A percentile compares a stretch with the other conserved stretches of the same genome.
Evolutionary conservation across 2,329 filamentous ascomycete genomes (phyloP).

Genomic region (Fusarium palustre): DNA sequence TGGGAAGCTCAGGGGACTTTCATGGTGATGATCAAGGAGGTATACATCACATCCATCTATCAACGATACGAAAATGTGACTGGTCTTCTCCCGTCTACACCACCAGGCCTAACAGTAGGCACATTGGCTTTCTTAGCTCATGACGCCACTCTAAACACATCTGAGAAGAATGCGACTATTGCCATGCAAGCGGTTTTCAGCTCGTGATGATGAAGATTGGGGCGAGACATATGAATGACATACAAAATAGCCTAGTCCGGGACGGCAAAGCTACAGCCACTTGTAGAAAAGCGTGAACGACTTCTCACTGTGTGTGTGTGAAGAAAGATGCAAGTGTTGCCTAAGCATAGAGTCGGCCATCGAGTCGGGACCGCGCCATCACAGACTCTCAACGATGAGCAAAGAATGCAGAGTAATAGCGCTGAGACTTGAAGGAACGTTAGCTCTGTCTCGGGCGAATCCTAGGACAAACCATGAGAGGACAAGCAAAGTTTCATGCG

Average conservation of each 20-base stretch:
- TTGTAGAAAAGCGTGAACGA: slow-evolving; percentile 19
- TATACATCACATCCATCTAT: neutral
- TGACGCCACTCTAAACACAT: neutral
- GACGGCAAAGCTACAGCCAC: slow-evolving; percentile 4
- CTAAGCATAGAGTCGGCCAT: slow-evolving; percentile 12
- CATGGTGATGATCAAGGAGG: neutral
- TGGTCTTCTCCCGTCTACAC: neutral
- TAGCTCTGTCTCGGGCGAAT: slow-evolving; percentile 34
- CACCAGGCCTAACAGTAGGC: neutral
- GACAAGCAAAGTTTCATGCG: slow-evolving; percentile 25
- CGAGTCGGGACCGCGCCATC: slow-evolving; percentile 21
- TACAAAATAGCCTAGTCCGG: neutral
- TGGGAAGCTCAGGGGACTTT: neutral
- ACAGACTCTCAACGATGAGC: neutral
- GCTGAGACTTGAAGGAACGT: slow-evolving; percentile 16
- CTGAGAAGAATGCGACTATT: slow-evolving; percentile 19
- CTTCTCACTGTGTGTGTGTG: slow-evolving; percentile 10
- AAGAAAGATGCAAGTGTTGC: neutral
- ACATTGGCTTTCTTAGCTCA: slow-evolving; percentile 11
- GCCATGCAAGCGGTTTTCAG: slow-evolving; percentile 19
- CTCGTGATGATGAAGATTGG: slow-evolving; percentile 25
- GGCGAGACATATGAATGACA: slow-evolving; percentile 22
- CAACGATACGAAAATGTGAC: neutral
- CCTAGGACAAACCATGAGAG: neutral
- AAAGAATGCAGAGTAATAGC: slow-evolving; percentile 34